Evolutionary conservation across 257 asterid genomes (phyloP), one percentile per base, ranked within the genome.

Genomic region (Solanum clarkiae): DNA sequence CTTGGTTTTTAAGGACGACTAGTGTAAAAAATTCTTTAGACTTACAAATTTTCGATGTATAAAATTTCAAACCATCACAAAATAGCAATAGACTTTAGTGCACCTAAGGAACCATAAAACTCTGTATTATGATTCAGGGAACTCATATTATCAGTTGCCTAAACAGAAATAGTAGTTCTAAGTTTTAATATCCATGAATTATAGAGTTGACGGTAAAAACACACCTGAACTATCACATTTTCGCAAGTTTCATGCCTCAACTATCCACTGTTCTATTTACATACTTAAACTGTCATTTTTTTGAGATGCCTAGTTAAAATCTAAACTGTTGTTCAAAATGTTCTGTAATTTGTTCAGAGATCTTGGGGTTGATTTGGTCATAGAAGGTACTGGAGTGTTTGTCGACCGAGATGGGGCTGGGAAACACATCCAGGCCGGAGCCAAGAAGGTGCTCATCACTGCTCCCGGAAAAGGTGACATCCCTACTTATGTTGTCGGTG

Each of bases 401-500:
- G 98, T 96, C 0, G 99, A 96, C 87, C 91, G 98, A 84, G 98
- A 94, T 0, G 99, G 99, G 1, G 99, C 99, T 0, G 99, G 99
- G 14, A 96, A 93, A 87, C 98, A 96, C 89, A 87, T 96, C 16
- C 86, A 92, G 87, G 99, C 98, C 0, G 99, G 99, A 66, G 99
- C 99, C 7, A 96, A 93, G 91, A 96, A 96, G 94, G 99, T 94
- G 85, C 94, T 94, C 55, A 96, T 96, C 87, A 96, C 99, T 3
- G 99, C 99, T 26, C 99, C 99, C 0, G 98, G 98, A 1, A 96
- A 96, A 80, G 99, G 99, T 62, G 98, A 96, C 88, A 96, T 96
- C 69, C 99, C 99, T 0, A 96, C 99, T 32, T 96, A 94, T 14
- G 99, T 94, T 53, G 94, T 96, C 4, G 99, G 99, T 84, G 99